phyloP scores from a whole-genome alignment of 306 rosid species.

The Luffa acutangula region DNA sequence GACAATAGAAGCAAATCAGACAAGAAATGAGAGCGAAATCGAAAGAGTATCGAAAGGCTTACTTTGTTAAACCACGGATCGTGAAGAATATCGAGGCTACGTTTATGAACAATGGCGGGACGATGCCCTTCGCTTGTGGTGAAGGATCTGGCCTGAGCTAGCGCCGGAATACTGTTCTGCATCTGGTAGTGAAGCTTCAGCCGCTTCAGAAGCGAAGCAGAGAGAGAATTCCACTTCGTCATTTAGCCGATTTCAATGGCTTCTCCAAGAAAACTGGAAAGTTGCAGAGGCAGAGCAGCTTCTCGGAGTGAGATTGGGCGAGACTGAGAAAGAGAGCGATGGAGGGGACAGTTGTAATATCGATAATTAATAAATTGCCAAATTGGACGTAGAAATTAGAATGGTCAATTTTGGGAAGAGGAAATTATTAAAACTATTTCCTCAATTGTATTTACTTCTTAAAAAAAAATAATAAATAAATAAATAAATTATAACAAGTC shows the following conservation, averaged over 20 bases:
- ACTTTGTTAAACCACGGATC: slow-evolving; percentile 99
- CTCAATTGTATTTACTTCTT: background rate
- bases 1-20: background rate
- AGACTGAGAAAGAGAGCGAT: background rate
- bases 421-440: background rate
- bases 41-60: background rate
- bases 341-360: background rate
- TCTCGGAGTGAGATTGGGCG: background rate
- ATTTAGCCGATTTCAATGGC: slow-evolving; percentile 2
- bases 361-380: background rate
- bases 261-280: slow-evolving; percentile 3
- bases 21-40: background rate
- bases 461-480: too few species aligned
- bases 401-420: background rate
- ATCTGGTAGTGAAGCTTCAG: slow-evolving; percentile 26
- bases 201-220: slow-evolving; percentile 39
- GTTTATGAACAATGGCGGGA: slow-evolving; percentile 80
- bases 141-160: slow-evolving; percentile 42
- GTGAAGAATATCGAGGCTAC: slow-evolving; percentile 91
- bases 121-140: slow-evolving; percentile 73
- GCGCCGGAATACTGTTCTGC: slow-evolving; percentile 16
- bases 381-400: background rate
- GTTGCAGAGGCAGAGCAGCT: background rate
- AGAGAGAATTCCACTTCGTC: slow-evolving; percentile 45
- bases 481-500: too few species aligned